Conservation (phyloP, 2,329 filamentous ascomycete genomes). For the Achaetomium macrosporum region DNA sequence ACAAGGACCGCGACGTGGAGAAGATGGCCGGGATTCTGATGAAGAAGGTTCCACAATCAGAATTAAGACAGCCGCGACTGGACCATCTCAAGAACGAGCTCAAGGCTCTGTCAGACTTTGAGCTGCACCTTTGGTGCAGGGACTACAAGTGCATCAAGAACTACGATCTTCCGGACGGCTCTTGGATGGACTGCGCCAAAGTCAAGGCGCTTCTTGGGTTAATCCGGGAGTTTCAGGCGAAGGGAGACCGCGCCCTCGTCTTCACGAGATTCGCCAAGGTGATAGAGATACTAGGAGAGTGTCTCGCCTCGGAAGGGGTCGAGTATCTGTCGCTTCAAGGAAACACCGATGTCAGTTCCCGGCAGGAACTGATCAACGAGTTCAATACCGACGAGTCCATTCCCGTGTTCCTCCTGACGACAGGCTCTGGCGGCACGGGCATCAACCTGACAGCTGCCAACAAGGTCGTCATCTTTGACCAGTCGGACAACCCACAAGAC, state of each 20-base stretch:
- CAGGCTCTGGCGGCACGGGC: constrained; percentile 90
- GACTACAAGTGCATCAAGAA: constrained; percentile 50
- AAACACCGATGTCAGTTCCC: constrained; percentile 70
- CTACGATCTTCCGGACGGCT: constrained; percentile 48
- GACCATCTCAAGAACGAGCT: constrained; percentile 51
- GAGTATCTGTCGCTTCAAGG: constrained; percentile 84
- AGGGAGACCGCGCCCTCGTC: constrained; percentile 80
- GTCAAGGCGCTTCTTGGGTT: constrained; percentile 74
- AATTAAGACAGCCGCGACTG: constrained; percentile 47
- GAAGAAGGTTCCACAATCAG: constrained; percentile 55
- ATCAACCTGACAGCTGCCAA: constrained; percentile 95
- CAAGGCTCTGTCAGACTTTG: constrained; percentile 55
- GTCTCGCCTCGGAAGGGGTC: constrained; percentile 67
- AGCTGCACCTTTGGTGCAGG: constrained; percentile 60
- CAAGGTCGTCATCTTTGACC: constrained; percentile 96
- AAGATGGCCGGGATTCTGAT: constrained; percentile 75
- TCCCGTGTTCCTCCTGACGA: constrained; percentile 87
- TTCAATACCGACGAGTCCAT: constrained; percentile 74
- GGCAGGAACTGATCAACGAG: constrained; percentile 81
- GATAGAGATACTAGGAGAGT: constrained; percentile 82
- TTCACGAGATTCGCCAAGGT: constrained; percentile 93
- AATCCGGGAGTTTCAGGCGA: constrained; percentile 64
- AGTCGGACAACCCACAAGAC: constrained; percentile 95
- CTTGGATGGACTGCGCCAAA: constrained; percentile 68
- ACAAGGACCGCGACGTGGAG: constrained; percentile 65